Conservation (phyloP, 2,329 filamentous ascomycete genomes). For the Aspergillus candidus region DNA sequence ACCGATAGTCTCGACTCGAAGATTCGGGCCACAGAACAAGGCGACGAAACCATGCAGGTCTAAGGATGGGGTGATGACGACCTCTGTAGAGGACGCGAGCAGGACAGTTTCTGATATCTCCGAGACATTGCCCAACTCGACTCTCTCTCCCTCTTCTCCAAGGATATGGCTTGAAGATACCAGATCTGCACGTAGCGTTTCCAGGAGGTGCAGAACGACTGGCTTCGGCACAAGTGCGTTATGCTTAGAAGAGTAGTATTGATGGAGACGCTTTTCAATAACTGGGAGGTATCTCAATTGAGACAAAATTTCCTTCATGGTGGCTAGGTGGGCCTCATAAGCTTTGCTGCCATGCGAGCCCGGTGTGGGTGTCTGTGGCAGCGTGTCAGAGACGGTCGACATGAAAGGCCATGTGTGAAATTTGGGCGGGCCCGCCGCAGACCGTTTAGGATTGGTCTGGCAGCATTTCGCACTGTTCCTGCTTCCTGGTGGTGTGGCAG, state of each 20-base stretch:
- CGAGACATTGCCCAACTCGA: too few species aligned
- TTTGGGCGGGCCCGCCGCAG: slow-evolving; percentile 4
- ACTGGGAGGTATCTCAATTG: slow-evolving; percentile 6
- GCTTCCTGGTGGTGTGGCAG: background rate
- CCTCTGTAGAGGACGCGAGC: slow-evolving; percentile 7
- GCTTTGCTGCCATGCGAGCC: slow-evolving; percentile 4
- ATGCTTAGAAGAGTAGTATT: slow-evolving; percentile 9
- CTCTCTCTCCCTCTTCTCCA: too few species aligned
- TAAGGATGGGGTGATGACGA: slow-evolving; percentile 6
- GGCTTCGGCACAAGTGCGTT: slow-evolving; percentile 9
- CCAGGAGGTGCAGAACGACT: slow-evolving; percentile 7
- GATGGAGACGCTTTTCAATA: slow-evolving; percentile 8
- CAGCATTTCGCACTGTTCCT: too few species aligned
- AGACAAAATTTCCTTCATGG: slow-evolving; percentile 9
- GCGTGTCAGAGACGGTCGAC: slow-evolving; percentile 2
- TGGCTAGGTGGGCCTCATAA: slow-evolving; percentile 2
- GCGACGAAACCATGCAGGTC: slow-evolving; percentile 9
- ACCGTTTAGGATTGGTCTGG: background rate
- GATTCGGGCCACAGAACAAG: slow-evolving; percentile 10
- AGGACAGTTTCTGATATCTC: background rate
- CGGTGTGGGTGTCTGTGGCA: background rate
- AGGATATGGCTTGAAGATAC: background rate
- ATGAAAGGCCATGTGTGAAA: slow-evolving; percentile 13
- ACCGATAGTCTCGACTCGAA: slow-evolving; percentile 14
- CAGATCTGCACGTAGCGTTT: slow-evolving; percentile 1